These are phyloP conservation scores for Chlamydomonas sp. DNA, from an alignment of 139 green algal species.

Conservation along the genomic window DNA sequence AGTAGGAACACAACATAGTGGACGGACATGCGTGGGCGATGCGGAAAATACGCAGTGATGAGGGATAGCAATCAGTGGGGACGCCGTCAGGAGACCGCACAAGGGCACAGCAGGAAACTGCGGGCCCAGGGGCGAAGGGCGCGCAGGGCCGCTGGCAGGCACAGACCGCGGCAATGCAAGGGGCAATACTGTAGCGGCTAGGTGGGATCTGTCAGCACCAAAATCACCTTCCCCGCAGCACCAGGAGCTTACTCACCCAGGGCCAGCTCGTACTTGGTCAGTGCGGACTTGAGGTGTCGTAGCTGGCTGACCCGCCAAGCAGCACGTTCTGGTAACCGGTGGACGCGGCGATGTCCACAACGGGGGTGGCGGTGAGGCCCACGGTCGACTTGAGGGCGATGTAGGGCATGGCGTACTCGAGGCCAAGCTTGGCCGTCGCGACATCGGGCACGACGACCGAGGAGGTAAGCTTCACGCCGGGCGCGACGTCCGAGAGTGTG, in stretches of 20 bases:
- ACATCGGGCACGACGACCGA: slow-evolving; percentile 33
- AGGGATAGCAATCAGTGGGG: background rate
- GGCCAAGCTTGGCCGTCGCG: slow-evolving; percentile 53
- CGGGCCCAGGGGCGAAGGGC: too few species aligned
- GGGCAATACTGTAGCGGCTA: too few species aligned
- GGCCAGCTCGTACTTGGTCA: slow-evolving; percentile 66
- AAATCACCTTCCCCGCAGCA: too few species aligned
- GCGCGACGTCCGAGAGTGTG: slow-evolving; percentile 10
- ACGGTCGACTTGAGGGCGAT: slow-evolving; percentile 50
- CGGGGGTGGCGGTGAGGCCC: slow-evolving; percentile 50
- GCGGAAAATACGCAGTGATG: too few species aligned
- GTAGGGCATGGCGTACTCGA: slow-evolving; percentile 56
- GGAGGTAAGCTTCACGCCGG: slow-evolving; percentile 46
- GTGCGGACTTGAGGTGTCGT: slow-evolving; percentile 48
- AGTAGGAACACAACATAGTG: too few species aligned
- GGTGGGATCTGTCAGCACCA: too few species aligned
- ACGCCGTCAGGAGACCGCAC: too few species aligned
- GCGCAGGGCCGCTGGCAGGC: too few species aligned
- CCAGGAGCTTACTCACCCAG: slow-evolving; percentile 24
- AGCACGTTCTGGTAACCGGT: slow-evolving; percentile 50
- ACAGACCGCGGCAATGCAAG: too few species aligned
- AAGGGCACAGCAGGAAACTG: too few species aligned
- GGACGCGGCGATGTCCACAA: slow-evolving; percentile 52
- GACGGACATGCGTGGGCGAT: too few species aligned
- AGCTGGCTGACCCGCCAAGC: slow-evolving; percentile 44